Percentiles rank a stretch among this genome's conserved stretches.
Conservation (phyloP, 1,139 yeast species). For the Saccharomyces pastorianus region DNA sequence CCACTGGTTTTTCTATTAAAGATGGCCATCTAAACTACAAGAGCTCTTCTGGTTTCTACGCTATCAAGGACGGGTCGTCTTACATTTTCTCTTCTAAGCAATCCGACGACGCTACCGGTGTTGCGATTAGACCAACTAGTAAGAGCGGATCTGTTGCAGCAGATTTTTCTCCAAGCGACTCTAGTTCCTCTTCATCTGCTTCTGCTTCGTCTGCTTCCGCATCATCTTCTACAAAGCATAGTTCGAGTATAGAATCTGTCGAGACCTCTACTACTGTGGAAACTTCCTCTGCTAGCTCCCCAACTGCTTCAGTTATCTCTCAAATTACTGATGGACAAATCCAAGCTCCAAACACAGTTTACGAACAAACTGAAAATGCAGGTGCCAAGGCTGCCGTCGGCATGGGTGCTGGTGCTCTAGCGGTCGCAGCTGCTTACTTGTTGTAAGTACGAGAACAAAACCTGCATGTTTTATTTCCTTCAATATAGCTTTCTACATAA, state of each 20-base stretch:
- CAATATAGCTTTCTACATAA: background rate
- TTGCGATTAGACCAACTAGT: constrained; percentile 14
- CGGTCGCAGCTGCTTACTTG: constrained; percentile 6
- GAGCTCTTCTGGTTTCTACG: constrained; percentile 22
- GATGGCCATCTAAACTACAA: constrained; percentile 24
- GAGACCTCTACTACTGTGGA: background rate
- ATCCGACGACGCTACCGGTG: constrained; percentile 10
- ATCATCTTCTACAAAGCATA: background rate
- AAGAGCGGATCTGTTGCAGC: constrained; percentile 10
- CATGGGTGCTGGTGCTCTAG: constrained; percentile 7
- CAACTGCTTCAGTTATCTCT: constrained; percentile 2
- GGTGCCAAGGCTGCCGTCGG: constrained; percentile 6
- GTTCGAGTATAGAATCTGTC: background rate
- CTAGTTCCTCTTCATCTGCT: constrained; percentile 2
- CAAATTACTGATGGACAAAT: constrained; percentile 6
- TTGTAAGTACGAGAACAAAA: background rate
- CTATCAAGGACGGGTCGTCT: constrained; percentile 10
- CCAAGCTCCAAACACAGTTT: constrained; percentile 5
- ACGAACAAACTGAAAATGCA: constrained; percentile 6
- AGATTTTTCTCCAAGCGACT: constrained; percentile 13
- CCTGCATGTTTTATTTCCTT: background rate
- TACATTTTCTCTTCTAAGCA: constrained; percentile 14
- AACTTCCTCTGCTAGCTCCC: background rate
- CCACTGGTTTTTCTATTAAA: constrained; percentile 26
- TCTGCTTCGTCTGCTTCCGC: constrained; percentile 1